phyloP scores from a whole-genome alignment of 164 flowering plant genomes.

The Vitis riparia region DNA sequence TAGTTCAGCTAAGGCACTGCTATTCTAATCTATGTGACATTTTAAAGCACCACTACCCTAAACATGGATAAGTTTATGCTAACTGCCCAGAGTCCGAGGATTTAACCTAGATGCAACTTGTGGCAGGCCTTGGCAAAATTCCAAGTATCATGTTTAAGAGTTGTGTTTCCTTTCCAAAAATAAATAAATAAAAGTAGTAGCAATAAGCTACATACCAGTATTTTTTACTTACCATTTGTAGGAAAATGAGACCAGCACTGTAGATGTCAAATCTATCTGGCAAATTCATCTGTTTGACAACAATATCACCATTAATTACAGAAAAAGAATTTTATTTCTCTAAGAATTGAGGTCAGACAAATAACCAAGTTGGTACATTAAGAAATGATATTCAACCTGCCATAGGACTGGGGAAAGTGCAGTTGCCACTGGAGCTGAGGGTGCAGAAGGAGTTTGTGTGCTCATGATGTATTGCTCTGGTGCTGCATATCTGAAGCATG shows the following conservation, averaged over 20 bases:
- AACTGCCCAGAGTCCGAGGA: not conserved
- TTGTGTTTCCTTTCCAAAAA: not conserved
- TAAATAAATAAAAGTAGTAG: not conserved
- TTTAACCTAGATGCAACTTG: not conserved
- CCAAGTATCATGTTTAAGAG: too few relatives aligned
- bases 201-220: not conserved
- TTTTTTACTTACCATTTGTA: conserved; percentile 77
- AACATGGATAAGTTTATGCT: too few relatives aligned
- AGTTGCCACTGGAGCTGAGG: conserved; percentile 94
- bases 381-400: conserved; percentile 56
- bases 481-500: conserved; percentile 75
- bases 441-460: conserved; percentile 98
- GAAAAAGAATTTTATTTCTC: not conserved
- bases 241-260: conserved; percentile 87
- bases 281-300: conserved; percentile 73
- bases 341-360: conserved; percentile 2
- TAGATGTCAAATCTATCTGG: conserved; percentile 97
- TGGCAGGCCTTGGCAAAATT: too few relatives aligned
- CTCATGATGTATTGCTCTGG: conserved; percentile 99
- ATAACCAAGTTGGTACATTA: conserved; percentile 5
- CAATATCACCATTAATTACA: conserved; percentile 7
- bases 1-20: not conserved
- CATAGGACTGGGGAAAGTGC: conserved; percentile 97
- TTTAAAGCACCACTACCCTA: too few relatives aligned
- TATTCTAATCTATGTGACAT: not conserved